Evolutionary conservation across 352 stramenopile genomes (phyloP), one percentile per base, ranked within the genome.

Genomic region (Phytophthora chlamydospora): DNA sequence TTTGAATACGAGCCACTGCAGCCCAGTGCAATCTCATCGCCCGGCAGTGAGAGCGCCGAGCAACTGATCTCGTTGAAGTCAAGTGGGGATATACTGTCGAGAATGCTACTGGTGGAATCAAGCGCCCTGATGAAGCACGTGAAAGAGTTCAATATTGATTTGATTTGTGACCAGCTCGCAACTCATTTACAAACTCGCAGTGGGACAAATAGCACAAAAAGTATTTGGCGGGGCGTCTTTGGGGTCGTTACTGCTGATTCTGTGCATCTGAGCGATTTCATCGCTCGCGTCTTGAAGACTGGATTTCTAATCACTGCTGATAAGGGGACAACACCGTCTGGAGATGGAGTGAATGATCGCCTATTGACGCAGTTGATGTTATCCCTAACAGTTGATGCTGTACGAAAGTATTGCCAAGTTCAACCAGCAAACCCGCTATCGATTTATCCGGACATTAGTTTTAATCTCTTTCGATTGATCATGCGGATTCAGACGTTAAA

Each of bases 141-240:
- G 11, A 77, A 72, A 31, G 11, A 12, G 2, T 85, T 89, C 49
- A 44, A 72, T 51, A 11, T 71, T 11, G n/a, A 11, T 31, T 38
- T 19, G 13, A 16, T 83, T 11, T 90, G 76, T 39, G 21, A 36
- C 0, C 53, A 71, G n/a, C 34, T 90, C 0, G 31, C 50, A 6
- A 33, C 17, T 2, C 69, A 83, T 53, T 54, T 90, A 38, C 66
- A 79, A 40, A 67, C 29, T 6, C 59, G 71, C 11, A 76, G 61
- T 11, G 72, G 71, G 27, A 76, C 62, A 1, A 60, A 17, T 4
- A 76, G 46, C 11, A 53, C 62, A 2, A 71, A 67, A 17, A 76
- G 40, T 13, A 73, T 89, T 1, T 92, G 83, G 83, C 74, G 62
- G 21, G 73, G 21, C 8, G 43, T 81, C 2, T 88, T 92, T 49